A percentile compares a stretch with the other conserved stretches of the same genome.
Evolutionary conservation across 805 yeast genomes (phyloP).

Genomic region (Saturnispora silvae): DNA sequence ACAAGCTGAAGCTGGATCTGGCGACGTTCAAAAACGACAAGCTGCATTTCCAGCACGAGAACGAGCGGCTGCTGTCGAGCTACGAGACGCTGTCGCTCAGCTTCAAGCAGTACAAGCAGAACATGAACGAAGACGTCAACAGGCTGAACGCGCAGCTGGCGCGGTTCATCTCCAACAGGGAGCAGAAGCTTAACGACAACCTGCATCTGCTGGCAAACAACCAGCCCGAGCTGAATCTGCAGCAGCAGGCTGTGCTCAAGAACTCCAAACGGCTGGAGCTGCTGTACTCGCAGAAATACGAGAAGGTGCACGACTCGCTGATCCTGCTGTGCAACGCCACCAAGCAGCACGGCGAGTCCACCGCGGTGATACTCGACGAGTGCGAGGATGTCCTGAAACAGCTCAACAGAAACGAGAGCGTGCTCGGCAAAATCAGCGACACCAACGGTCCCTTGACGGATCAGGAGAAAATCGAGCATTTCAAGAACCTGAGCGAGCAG

Average conservation of each 20-base stretch:
- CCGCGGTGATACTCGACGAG: conserved; percentile 33
- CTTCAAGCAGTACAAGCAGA: conserved; percentile 39
- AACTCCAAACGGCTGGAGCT: not conserved
- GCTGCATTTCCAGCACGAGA: conserved; percentile 36
- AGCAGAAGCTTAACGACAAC: conserved; percentile 28
- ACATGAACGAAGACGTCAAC: conserved; percentile 35
- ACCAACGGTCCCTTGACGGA: conserved; percentile 7
- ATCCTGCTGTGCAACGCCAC: conserved; percentile 34
- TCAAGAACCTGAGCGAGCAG: conserved; percentile 6
- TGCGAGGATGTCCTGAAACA: conserved; percentile 35
- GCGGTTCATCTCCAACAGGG: conserved; percentile 28
- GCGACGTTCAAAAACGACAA: conserved; percentile 38
- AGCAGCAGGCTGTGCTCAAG: conserved; percentile 18
- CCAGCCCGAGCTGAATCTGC: conserved; percentile 40
- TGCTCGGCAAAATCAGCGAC: conserved; percentile 13
- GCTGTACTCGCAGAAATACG: conserved; percentile 35
- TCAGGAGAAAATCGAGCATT: conserved; percentile 9
- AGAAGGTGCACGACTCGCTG: conserved; percentile 32
- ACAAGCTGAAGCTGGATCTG: conserved; percentile 40
- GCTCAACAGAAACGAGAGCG: conserved; percentile 19
- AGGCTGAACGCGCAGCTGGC: conserved; percentile 29
- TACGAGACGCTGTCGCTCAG: conserved; percentile 46
- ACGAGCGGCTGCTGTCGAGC: conserved; percentile 43
- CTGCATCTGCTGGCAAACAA: conserved; percentile 30
- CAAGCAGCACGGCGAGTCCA: conserved; percentile 38